Conservation (phyloP, 106 monocot species). For the Allium fistulosum region DNA sequence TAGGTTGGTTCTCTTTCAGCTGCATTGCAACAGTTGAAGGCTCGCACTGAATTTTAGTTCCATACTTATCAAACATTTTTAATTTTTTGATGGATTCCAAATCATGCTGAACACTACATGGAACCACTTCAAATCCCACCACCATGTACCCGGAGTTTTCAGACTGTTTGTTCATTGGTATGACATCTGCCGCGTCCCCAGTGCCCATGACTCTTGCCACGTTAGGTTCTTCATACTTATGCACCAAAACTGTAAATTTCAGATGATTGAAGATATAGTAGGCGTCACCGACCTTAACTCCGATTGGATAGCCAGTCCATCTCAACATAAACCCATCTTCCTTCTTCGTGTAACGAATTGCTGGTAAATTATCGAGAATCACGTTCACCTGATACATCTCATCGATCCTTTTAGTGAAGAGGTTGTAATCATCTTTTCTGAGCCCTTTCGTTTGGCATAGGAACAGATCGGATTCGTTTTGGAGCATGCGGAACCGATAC, state of each 20-base stretch:
- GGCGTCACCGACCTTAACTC: slow-evolving; percentile 16
- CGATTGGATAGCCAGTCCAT: slow-evolving; percentile 75
- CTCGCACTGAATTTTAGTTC: slow-evolving; percentile 30
- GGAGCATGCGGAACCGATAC: slow-evolving; percentile 57
- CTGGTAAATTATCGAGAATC: slow-evolving; percentile 72
- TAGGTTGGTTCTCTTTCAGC: slow-evolving; percentile 31
- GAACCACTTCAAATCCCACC: slow-evolving; percentile 52
- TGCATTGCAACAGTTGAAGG: slow-evolving; percentile 31
- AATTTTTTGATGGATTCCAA: slow-evolving; percentile 20
- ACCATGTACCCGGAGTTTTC: slow-evolving; percentile 35
- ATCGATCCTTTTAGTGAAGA: slow-evolving; percentile 55
- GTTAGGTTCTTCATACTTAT: slow-evolving; percentile 50
- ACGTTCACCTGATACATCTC: slow-evolving; percentile 75
- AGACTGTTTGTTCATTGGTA: slow-evolving; percentile 3
- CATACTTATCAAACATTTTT: slow-evolving; percentile 39
- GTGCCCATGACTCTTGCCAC: slow-evolving; percentile 21
- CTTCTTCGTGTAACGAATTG: slow-evolving; percentile 53
- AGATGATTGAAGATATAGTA: slow-evolving; percentile 54
- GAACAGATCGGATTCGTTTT: slow-evolving; percentile 55
- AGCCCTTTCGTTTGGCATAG: slow-evolving; percentile 42
- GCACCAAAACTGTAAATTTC: slow-evolving; percentile 44
- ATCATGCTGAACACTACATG: slow-evolving; percentile 39
- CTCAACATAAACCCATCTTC: slow-evolving; percentile 12
- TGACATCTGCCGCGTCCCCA: slow-evolving; percentile 3
- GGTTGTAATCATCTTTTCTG: slow-evolving; percentile 14